Evolutionary conservation across 2,329 filamentous ascomycete genomes (phyloP), one percentile per base, ranked within the genome.

Genomic region (Bipolaris oryzae): DNA sequence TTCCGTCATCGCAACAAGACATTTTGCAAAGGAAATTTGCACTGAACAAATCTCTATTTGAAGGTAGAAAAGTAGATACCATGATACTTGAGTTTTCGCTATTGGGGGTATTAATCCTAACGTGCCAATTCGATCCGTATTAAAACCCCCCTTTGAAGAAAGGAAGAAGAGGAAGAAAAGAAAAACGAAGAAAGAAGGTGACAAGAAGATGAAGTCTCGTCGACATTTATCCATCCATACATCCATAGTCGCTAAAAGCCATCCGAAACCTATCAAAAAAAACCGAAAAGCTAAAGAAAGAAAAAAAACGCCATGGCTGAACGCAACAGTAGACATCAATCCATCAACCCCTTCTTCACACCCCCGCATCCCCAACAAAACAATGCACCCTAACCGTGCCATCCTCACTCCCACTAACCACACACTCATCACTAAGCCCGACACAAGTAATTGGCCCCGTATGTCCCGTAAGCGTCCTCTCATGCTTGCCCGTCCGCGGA

Each of bases 391-490:
- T 83, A 33, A 97, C 91, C 68, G 96, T 92, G 62, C 91, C 91
- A 74, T 99, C 95, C 76, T 98, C 95, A 69, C 94, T 92, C 5
- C 93, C 95, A 67, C 90, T 96, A 28, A 92, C 91, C 81, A 99
- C 89, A 38, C 91, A 85, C 67, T 89, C 91, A 73, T 98, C 95
- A 68, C 92, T 96, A 6, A 99, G 81, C 1, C 91, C 93, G 37
- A 98, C 89, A 73, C 94, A 98, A 3, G 93, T 98, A 3, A 98
- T 92, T 0, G 95, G 93, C 0, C 92, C 94, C 1, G 88, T 85
- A 75, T 98, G 95, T 0, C 93, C 93, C 2, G 91, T 92, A 71
- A 96, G 94, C 3, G 93, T 98, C 46, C 92, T 84, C 75, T 98
- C 93, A 76, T 93, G 96, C 71, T 90, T 92, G 25, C 95, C 95